Evolutionary conservation across 192 early-diverging fungal species (phyloP).

Genomic region (Chytriomyces sp.): DNA sequence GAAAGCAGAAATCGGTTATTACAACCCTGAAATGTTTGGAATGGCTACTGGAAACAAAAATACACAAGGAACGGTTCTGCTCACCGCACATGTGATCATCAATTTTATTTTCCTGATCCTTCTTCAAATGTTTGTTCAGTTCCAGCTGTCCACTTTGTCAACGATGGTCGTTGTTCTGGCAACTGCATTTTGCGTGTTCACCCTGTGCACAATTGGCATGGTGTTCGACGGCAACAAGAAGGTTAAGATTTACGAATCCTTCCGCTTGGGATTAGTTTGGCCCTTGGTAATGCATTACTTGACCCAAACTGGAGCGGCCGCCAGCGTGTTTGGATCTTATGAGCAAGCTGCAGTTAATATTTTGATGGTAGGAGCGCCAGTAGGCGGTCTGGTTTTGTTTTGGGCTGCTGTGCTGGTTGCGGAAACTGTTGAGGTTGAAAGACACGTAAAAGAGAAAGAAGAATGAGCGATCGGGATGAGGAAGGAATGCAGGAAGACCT

Average conservation of each 20-base stretch:
- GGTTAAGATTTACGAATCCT: not conserved
- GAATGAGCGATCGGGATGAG: too few species aligned
- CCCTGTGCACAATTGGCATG: not conserved
- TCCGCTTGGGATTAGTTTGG: not conserved
- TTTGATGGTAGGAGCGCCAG: not conserved
- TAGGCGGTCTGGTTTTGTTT: not conserved
- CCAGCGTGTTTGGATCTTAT: not conserved
- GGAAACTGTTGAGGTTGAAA: not conserved
- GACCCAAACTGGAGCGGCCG: not conserved
- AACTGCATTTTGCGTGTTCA: not conserved
- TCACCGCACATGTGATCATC: not conserved
- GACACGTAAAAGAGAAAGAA: not conserved
- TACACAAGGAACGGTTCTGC: not conserved
- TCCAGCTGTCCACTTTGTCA: not conserved
- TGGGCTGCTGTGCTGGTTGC: not conserved
- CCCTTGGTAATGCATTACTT: not conserved
- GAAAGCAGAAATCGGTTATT: constrained; percentile 24
- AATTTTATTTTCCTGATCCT: not conserved
- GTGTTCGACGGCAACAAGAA: not conserved
- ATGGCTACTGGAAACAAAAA: not conserved
- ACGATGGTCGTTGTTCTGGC: not conserved
- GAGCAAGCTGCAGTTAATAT: not conserved
- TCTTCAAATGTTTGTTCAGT: constrained; percentile 1
- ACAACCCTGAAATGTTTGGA: constrained; percentile 1
- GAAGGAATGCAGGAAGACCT: too few species aligned